Conservation (phyloP, 2,329 filamentous ascomycete genomes). For the Coleophoma eucalyptorum region DNA sequence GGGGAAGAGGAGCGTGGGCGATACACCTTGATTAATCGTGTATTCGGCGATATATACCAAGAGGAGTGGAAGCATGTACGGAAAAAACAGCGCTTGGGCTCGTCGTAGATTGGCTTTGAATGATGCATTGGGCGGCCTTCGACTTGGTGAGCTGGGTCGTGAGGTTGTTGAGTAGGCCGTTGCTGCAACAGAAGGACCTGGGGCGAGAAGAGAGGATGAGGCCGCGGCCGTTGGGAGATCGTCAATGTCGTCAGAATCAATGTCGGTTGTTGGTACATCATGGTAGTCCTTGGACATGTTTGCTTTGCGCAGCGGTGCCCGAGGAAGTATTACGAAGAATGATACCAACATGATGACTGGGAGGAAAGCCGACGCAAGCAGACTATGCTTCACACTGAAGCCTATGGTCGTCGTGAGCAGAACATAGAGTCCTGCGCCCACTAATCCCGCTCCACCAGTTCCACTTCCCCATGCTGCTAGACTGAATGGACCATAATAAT, state of each 20-base stretch:
- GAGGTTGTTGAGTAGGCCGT: conserved; percentile 32
- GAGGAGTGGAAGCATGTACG: conserved; percentile 84
- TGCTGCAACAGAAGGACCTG: conserved; percentile 35
- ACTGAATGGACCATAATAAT: conserved; percentile 86
- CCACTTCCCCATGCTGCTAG: conserved; percentile 91
- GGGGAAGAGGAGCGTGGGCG: conserved; percentile 86
- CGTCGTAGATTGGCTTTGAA: conserved; percentile 57
- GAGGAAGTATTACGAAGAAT: conserved; percentile 80
- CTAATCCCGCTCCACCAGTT: conserved; percentile 82
- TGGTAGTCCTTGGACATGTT: conserved; percentile 48
- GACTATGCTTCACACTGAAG: conserved; percentile 67
- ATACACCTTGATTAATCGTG: conserved; percentile 92
- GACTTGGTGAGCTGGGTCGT: conserved; percentile 1
- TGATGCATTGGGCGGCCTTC: conserved; percentile 6
- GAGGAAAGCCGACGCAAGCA: conserved; percentile 75
- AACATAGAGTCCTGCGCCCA: conserved; percentile 86
- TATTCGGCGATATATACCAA: conserved; percentile 96
- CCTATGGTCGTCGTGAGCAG: conserved; percentile 77
- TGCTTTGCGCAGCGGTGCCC: conserved; percentile 54
- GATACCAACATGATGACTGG: conserved; percentile 79
- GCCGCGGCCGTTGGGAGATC: conserved; percentile 35
- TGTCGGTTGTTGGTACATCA: conserved; percentile 34
- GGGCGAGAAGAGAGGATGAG: conserved; percentile 45
- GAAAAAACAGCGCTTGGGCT: conserved; percentile 66
- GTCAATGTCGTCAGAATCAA: conserved; percentile 30